These are phyloP conservation scores for Schoenoplectus tabernaemontani DNA, from an alignment of 202 grass and related monocot species.

Conservation along the genomic window DNA sequence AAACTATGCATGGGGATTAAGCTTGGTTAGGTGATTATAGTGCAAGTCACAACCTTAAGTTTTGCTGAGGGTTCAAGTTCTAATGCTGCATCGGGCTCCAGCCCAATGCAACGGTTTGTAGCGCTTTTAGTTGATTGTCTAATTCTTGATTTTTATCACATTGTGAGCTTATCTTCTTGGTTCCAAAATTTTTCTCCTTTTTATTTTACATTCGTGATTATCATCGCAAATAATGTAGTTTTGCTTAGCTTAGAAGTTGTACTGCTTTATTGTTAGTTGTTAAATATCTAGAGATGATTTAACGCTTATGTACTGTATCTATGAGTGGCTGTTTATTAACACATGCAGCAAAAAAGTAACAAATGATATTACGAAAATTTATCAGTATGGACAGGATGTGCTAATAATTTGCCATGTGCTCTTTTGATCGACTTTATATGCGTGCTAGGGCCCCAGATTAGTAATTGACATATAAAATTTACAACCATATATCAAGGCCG, in stretches of 20 bases:
- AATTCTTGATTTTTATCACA: slow-evolving; percentile 1
- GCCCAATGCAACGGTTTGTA: slow-evolving; percentile 54
- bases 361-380: no score
- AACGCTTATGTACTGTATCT: not conserved
- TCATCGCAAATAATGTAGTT: not conserved
- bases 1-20: no score
- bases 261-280: not conserved
- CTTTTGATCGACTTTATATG: no score
- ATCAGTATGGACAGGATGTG: no score
- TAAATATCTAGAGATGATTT: not conserved
- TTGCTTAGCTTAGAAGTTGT: not conserved
- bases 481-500: no score
- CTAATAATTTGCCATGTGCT: no score
- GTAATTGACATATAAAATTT: no score
- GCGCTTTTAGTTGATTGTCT: not conserved
- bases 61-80: slow-evolving; percentile 74
- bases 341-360: no score
- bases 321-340: not conserved
- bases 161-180: not conserved
- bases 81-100: slow-evolving; percentile 42
- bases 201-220: not conserved
- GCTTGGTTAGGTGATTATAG: slow-evolving; percentile 63
- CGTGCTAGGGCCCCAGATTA: no score
- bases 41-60: slow-evolving; percentile 60
- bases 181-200: no score